Evolutionary conservation across 768 basidiomycete genomes (phyloP).

Genomic region (Agrocybe praecox): DNA sequence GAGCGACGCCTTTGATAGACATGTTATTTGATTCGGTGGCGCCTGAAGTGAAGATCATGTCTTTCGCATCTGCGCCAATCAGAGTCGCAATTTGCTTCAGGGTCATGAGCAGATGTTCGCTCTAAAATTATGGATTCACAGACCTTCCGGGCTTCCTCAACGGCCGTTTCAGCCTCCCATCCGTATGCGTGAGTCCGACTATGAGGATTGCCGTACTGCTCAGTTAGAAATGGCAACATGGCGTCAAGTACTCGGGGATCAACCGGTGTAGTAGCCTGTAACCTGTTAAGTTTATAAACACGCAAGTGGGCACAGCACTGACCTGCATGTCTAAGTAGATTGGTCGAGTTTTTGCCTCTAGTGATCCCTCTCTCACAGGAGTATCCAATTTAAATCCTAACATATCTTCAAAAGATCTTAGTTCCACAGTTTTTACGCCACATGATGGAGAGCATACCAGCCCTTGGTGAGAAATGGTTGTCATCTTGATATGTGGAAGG

Average conservation of each 20-base stretch:
- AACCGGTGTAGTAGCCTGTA: conserved; percentile 93
- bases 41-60: conserved; percentile 96
- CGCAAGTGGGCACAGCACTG: conserved; percentile 17
- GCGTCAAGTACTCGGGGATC: conserved; percentile 96
- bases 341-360: conserved; percentile 71
- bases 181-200: conserved; percentile 98
- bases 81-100: conserved; percentile 84
- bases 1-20: conserved; percentile 95
- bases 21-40: conserved; percentile 99
- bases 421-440: background rate
- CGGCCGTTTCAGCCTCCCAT: conserved; percentile 97
- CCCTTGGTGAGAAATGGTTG: conserved; percentile 66
- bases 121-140: background rate
- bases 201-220: conserved; percentile 97
- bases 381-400: conserved; percentile 83
- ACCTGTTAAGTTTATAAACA: conserved; percentile 4
- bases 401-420: conserved; percentile 61
- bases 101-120: conserved; percentile 4
- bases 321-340: conserved; percentile 99
- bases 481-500: conserved; percentile 76
- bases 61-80: conserved; percentile 93
- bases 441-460: conserved; percentile 46
- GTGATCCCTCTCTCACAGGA: conserved; percentile 57
- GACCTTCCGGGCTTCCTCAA: conserved; percentile 90
- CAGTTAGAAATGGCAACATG: conserved; percentile 94